Conservation (phyloP, 2,329 filamentous ascomycete genomes). For the Cordyceps cicadae region DNA sequence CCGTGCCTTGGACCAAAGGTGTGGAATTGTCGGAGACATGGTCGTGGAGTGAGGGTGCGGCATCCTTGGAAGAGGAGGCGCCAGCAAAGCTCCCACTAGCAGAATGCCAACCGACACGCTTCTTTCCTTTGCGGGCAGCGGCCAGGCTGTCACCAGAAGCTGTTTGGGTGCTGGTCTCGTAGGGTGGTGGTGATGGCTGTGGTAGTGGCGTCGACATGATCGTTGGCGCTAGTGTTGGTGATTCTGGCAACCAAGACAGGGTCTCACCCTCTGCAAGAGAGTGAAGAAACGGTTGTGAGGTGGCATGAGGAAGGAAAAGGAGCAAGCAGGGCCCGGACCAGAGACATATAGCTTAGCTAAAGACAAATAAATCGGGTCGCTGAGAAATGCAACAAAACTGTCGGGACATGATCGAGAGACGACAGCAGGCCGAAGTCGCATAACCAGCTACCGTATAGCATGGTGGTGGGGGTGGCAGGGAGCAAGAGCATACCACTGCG, state of each 20-base stretch:
- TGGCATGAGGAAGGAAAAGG: neutral
- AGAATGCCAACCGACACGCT: constrained; percentile 31
- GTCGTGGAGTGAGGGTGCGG: constrained; percentile 9
- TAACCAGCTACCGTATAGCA: neutral
- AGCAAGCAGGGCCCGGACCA: neutral
- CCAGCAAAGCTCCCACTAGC: constrained; percentile 20
- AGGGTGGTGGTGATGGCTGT: neutral
- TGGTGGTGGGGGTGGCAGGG: neutral
- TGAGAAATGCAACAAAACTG: constrained; percentile 2
- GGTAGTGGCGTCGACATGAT: constrained; percentile 7
- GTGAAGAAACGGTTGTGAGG: neutral
- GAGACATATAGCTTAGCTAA: constrained; percentile 2
- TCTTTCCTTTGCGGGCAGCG: constrained; percentile 29
- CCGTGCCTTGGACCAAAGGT: constrained; percentile 16
- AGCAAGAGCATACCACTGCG: neutral
- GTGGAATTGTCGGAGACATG: constrained; percentile 17
- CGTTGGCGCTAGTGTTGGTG: constrained; percentile 10
- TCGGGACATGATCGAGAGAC: constrained; percentile 1
- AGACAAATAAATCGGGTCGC: constrained; percentile 12
- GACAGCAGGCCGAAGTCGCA: neutral
- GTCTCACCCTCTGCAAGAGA: constrained; percentile 6
- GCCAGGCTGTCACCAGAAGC: constrained; percentile 22
- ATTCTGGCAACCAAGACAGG: constrained; percentile 7
- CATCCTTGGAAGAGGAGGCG: constrained; percentile 13
- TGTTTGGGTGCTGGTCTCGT: constrained; percentile 7